These are phyloP conservation scores for Bipolaris zeicola DNA, from an alignment of 2,329 filamentous ascomycete genomes.

Conservation along the genomic window DNA sequence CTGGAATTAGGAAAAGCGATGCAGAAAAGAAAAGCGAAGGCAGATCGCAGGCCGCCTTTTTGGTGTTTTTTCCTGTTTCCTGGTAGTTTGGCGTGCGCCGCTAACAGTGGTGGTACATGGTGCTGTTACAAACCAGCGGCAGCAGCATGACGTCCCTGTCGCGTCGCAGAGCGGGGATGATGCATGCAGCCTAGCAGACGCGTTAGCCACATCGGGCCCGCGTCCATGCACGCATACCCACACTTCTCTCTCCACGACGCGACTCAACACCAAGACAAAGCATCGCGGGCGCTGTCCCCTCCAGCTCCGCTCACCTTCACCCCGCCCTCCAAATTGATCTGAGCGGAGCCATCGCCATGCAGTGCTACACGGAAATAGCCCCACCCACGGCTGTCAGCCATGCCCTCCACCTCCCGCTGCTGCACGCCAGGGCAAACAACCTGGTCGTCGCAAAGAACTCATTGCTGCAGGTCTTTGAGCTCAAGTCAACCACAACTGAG, in stretches of 20 bases:
- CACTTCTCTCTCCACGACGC: conserved; percentile 26
- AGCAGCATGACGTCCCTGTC: conserved; percentile 19
- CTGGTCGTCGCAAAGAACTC: conserved; percentile 92
- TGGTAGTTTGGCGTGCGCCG: not conserved
- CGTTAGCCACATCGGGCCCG: conserved; percentile 10
- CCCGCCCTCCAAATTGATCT: conserved; percentile 22
- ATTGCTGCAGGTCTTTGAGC: conserved; percentile 86
- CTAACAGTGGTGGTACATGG: not conserved
- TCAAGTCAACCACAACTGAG: conserved; percentile 70
- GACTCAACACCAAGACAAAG: conserved; percentile 19
- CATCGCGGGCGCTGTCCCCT: conserved; percentile 11
- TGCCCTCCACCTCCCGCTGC: conserved; percentile 78
- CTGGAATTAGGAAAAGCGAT: too few species aligned
- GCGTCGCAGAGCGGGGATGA: conserved; percentile 10
- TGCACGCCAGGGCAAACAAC: conserved; percentile 76
- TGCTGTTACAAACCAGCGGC: not conserved
- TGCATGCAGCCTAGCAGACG: conserved; percentile 11
- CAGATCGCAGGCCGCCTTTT: too few species aligned
- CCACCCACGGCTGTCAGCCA: conserved; percentile 94
- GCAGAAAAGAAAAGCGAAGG: too few species aligned
- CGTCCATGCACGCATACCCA: not conserved
- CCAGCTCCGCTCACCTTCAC: not conserved
- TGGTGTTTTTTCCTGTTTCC: not conserved
- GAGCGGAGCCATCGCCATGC: conserved; percentile 63
- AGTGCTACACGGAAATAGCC: conserved; percentile 96